Conservation (phyloP, 192 early-diverging fungal genomes). For the Linderina pennispora region DNA sequence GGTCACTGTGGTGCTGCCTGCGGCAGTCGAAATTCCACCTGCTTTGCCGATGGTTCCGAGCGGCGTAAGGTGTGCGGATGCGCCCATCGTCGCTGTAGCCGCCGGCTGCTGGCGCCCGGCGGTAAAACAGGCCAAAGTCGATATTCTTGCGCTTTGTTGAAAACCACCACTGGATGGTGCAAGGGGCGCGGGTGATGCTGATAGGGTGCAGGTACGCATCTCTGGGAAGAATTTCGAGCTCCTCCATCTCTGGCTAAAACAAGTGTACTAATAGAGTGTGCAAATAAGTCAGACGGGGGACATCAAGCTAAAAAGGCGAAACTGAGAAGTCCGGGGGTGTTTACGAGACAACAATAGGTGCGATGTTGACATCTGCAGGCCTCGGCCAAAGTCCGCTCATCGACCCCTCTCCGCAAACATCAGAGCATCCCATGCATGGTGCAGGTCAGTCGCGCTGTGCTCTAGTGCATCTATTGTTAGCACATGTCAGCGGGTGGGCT, state of each 20-base stretch:
- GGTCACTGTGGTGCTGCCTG: constrained; percentile 13
- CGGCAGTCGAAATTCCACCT: constrained; percentile 5
- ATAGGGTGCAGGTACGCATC: constrained; percentile 83
- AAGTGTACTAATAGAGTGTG: no score
- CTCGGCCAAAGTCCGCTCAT: no score
- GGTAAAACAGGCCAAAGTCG: constrained; percentile 74
- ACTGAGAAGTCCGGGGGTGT: no score
- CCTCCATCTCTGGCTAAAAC: constrained; percentile 74
- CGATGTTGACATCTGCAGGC: constrained; percentile 62
- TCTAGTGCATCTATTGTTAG: no score
- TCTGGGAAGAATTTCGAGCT: constrained; percentile 69
- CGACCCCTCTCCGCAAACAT: no score
- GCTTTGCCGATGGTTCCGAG: constrained; percentile 44
- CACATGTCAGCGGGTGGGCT: no score
- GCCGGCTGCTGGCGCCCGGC: neutral
- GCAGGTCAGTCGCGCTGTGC: no score
- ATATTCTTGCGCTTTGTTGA: constrained; percentile 88
- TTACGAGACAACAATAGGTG: no score
- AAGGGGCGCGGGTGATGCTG: constrained; percentile 59
- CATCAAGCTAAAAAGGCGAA: constrained; percentile 62
- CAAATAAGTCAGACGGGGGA: no score
- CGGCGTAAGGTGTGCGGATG: constrained; percentile 26
- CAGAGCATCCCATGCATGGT: no score
- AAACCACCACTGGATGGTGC: constrained; percentile 89
- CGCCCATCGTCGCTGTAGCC: constrained; percentile 49